Percentiles rank a stretch among this genome's conserved stretches.
Evolutionary conservation across 495 filamentous ascomycete genomes (phyloP).

Genomic region (Penicillium odoratum): DNA sequence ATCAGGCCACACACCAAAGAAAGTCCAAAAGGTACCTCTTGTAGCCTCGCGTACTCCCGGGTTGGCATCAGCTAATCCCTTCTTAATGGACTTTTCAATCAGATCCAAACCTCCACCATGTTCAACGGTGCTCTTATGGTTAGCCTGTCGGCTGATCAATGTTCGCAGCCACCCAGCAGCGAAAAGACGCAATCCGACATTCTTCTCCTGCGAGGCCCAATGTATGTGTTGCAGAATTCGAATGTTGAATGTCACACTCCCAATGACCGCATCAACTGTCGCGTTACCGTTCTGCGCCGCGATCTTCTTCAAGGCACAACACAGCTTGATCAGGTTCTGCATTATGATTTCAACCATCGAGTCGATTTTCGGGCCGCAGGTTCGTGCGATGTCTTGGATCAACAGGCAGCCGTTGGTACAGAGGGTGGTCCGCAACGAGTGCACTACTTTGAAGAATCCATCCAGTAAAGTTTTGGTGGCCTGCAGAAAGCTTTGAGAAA

Average conservation of each 20-base stretch:
- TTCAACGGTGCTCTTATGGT: slow-evolving; percentile 79
- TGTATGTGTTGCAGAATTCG: slow-evolving; percentile 83
- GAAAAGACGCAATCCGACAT: slow-evolving; percentile 76
- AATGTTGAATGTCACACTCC: slow-evolving; percentile 71
- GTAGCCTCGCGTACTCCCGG: slow-evolving; percentile 81
- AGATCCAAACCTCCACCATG: slow-evolving; percentile 77
- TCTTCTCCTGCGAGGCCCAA: slow-evolving; percentile 84
- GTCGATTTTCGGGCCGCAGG: slow-evolving; percentile 76
- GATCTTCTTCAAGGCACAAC: slow-evolving; percentile 86
- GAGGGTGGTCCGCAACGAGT: slow-evolving; percentile 84
- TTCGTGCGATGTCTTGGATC: slow-evolving; percentile 80
- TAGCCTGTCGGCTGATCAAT: slow-evolving; percentile 71
- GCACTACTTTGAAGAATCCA: slow-evolving; percentile 84
- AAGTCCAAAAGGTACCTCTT: slow-evolving; percentile 83
- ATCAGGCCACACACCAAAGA: slow-evolving; percentile 72
- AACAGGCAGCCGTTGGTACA: slow-evolving; percentile 81
- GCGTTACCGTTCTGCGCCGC: slow-evolving; percentile 73
- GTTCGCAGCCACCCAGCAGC: slow-evolving; percentile 82
- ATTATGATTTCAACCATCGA: slow-evolving; percentile 87
- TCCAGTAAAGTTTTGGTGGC: slow-evolving; percentile 76
- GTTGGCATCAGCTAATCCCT: slow-evolving; percentile 81
- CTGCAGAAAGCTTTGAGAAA: slow-evolving; percentile 62
- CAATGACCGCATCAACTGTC: slow-evolving; percentile 73
- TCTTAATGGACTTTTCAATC: slow-evolving; percentile 85
- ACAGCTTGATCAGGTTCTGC: slow-evolving; percentile 86